Evolutionary conservation across 129 eudicot genomes (phyloP), one percentile per base, ranked within the genome.

Genomic region (Smallanthus sonchifolius): DNA sequence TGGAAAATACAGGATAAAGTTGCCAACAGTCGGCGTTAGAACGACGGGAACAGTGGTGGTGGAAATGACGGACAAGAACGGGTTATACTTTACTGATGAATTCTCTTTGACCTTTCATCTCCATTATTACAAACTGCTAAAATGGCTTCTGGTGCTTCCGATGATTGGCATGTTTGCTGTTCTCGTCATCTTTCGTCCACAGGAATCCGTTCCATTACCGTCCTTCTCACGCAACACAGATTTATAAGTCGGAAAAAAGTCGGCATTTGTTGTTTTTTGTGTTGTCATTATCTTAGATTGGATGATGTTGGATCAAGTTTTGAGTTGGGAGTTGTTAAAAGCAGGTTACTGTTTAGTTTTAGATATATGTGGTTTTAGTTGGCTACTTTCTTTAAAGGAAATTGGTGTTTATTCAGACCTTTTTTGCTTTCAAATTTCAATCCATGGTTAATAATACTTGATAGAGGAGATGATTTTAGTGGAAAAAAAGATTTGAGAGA

Each of bases 151-250:
- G 8, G 94, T 95, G 61, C 97, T 95, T 65, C 99, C 99, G 0
- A 91, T 95, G 99, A 84, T 95, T 51, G 97, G 97, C 69, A 95
- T 91, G 99, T 95, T 95, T 84, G 96, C 89, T 32, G 77, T 95
- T 34, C 90, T 95, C 30, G 92, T 91, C 11, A 84, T 95, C 76
- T 82, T 95, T 36, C 94, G 86, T 6, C 99, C 99, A 10, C 97
- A 88, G 65, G 99, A 95, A 42, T 86, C 86, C 75, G 75, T 88
- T 87, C 99, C 99, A 16, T 64, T 95, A 82, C 99, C 99, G 9
- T 95, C 97, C 11, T 95, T 91, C 88, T 91, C 99, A 34, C 82
- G 99, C 38, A 88, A 91, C 81, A 88, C 94, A 11, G 86, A 91
- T 75, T 84, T 89, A 79, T 92, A 83, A 66, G 85, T 67, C 11